Evolutionary conservation across 2,329 filamentous ascomycete species (phyloP), one percentile per base, ranked within the genome.

Genomic region (Ophiocordyceps camponoti-floridani): DNA sequence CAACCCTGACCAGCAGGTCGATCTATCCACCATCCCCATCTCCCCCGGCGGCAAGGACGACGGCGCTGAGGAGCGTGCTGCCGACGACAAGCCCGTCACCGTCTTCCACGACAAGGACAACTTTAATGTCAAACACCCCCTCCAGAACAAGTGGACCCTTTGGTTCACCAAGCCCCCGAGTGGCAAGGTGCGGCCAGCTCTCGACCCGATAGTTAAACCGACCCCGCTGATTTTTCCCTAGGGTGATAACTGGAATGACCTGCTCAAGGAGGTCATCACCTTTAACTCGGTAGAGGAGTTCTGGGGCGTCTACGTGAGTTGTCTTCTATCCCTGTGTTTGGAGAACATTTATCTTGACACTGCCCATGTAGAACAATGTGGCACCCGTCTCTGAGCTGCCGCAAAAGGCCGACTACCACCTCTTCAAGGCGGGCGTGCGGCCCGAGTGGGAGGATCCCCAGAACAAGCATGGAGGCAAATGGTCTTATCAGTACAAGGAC

Each of bases 261-360:
- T 96, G 50, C 70, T 98, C 50, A 98, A 98, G 70, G 87, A 98
- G 65, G 89, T 98, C 55, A 95, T 98, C 58, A 95, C 86, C 46
- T 96, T 98, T 58, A 86, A 94, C 68, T 94, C 88, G 3, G 91
- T 98, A 26, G 91, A 98, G 68, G 93, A 98, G 65, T 98, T 98
- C 67, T 98, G 91, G 91, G 91, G 91, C 48, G 85, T 98, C 61
- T 96, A 96, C 66, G 93, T 98, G 75, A 62, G 88, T 72, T 27
- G 26, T 19, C 38, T 41, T 19, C 38, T 10, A 11, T 19, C 38
- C 38, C 19, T 13, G 11, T 18, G 38, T 19, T 12, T 12, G 38
- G 13, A 26, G 26, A 4, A 10, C 12, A 26, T 14, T 11, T 28
- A 8, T 40, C 3, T 5, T 23, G 23, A 23, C 12, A 16, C 7